A percentile compares a stretch with the other conserved stretches of the same genome.
phyloP scores from a whole-genome alignment of 306 rosid genomes.

The Lithocarpus polystachyus region DNA sequence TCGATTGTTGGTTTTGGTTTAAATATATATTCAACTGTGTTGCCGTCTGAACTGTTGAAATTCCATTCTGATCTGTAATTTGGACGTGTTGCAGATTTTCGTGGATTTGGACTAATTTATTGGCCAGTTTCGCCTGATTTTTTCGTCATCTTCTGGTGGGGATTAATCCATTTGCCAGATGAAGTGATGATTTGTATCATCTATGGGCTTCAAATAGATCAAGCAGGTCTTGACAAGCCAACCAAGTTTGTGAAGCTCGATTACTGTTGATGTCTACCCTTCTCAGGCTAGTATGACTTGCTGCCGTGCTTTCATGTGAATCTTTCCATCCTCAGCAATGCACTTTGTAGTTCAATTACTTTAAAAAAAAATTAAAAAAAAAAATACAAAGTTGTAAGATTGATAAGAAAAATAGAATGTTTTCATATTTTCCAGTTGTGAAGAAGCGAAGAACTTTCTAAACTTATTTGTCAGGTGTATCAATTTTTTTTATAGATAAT shows the following conservation, averaged over 20 bases:
- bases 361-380: neutral
- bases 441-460: neutral
- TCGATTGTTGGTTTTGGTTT: neutral
- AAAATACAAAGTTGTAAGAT: constrained; percentile 20
- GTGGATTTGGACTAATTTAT: constrained; percentile 55
- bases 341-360: neutral
- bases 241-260: neutral
- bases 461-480: constrained; percentile 11
- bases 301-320: neutral
- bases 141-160: constrained; percentile 2
- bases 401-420: constrained; percentile 15
- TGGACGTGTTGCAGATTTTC: constrained; percentile 63
- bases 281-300: neutral
- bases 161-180: constrained; percentile 12
- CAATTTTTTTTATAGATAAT: no score
- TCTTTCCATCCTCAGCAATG: neutral
- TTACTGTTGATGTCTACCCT: constrained; percentile 12
- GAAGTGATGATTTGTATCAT: constrained; percentile 15
- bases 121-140: constrained; percentile 21
- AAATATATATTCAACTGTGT: constrained; percentile 3
- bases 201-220: constrained; percentile 12
- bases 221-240: constrained; percentile 3
- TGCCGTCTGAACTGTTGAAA: constrained; percentile 5
- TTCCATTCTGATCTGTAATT: constrained; percentile 20
- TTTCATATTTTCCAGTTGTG: constrained; percentile 10